Evolutionary conservation across 148 eudicot species (phyloP), one percentile per base, ranked within the genome.

Genomic region (Tetragonia tetragonoides): DNA sequence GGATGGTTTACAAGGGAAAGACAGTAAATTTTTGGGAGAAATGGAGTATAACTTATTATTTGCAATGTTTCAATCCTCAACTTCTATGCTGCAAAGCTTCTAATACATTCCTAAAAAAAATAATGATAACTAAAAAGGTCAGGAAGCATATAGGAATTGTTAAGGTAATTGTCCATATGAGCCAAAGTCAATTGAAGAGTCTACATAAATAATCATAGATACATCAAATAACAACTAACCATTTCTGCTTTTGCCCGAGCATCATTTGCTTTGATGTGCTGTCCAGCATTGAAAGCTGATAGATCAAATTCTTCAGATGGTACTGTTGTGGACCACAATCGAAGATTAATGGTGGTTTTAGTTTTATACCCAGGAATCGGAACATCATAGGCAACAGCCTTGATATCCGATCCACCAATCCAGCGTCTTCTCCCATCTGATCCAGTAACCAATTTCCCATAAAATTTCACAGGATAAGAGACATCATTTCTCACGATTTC

Each of bases 321-420:
- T 53, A 88, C 94, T 79, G 82, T 88, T 38, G 99, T 91, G 68
- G 97, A 92, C 97, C 99, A 95, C 67, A 95, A 75, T 49, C 99
- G 92, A 78, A 95, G 97, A 79, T 90, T 95, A 71, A 89, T 90
- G 8, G 99, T 95, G 49, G 89, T 87, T 84, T 83, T 92, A 64
- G 99, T 95, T 86, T 91, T 95, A 81, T 92, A 95, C 72, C 99
- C 99, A 61, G 97, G 99, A 86, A 95, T 91, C 47, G 99, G 99
- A 63, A 91, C 93, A 87, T 95, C 97, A 85, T 87, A 87, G 46
- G 99, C 97, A 78, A 95, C 92, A 54, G 90, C 99, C 66, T 84
- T 87, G 69, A 95, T 88, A 72, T 95, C 96, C 77, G 92, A 96
- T 80, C 99, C 99, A 71, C 99, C 99, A 83, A 86, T 82, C 99